phyloP scores from a whole-genome alignment of 2,329 filamentous ascomycete genomes.

The Graphilbum ipis-grandicollis region DNA sequence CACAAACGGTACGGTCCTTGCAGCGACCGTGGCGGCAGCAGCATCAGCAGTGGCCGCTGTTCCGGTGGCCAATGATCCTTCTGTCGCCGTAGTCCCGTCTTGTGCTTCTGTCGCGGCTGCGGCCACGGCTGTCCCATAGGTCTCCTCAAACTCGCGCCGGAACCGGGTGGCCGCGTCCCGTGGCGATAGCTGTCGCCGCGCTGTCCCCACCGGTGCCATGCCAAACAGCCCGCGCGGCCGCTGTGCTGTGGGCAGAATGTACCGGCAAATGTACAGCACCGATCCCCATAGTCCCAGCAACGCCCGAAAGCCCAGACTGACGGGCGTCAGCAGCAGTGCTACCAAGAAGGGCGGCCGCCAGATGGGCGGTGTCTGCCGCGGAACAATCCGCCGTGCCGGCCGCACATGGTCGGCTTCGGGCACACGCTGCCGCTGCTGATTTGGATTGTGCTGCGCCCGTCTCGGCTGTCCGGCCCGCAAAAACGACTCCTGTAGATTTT shows the following conservation, averaged over 20 bases:
- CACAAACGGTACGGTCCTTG: conserved; percentile 53
- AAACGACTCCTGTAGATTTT: conserved; percentile 1
- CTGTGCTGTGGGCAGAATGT: not conserved
- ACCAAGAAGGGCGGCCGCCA: conserved; percentile 61
- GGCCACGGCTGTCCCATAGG: conserved; percentile 45
- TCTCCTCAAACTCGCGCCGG: conserved; percentile 85
- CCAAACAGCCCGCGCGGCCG: conserved; percentile 50
- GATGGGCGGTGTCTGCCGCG: conserved; percentile 45
- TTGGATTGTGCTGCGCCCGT: not conserved
- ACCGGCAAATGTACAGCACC: conserved; percentile 36
- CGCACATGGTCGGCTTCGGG: conserved; percentile 24
- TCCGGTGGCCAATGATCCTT: no score
- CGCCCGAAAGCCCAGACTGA: conserved; percentile 59
- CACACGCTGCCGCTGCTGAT: not conserved
- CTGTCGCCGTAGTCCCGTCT: not conserved
- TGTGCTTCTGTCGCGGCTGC: not conserved
- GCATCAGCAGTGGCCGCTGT: not conserved
- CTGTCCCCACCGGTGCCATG: conserved; percentile 31
- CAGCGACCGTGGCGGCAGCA: not conserved
- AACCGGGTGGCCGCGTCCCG: conserved; percentile 80
- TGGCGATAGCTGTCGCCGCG: conserved; percentile 58
- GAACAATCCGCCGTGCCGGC: conserved; percentile 72
- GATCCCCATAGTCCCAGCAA: conserved; percentile 53
- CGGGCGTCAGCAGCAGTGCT: conserved; percentile 62
- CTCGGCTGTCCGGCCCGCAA: not conserved